Evolutionary conservation across 2,329 filamentous ascomycete genomes (phyloP), one percentile per base, ranked within the genome.

Genomic region (Simplicillium sp.): DNA sequence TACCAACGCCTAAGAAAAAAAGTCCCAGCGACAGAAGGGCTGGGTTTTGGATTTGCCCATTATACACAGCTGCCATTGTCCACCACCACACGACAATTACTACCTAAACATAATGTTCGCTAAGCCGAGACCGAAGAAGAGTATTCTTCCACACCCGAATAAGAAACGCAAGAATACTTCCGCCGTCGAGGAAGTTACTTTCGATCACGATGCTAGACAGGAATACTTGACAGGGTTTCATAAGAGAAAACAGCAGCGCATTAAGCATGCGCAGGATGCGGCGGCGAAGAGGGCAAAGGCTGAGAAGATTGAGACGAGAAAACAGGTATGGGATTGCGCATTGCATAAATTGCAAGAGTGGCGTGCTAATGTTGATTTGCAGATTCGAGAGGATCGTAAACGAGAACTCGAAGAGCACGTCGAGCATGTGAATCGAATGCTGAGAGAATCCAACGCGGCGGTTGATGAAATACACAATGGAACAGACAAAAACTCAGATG

Each of bases 171-270:
- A 84, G 59, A 60, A 62, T 46, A 56, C 71, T 12, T 67, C 70
- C 36, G 64, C 69, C 32, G 70, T 86, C 45, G 86, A 89, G 55
- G 87, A 94, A 59, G 83, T 98, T 60, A 78, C 70, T 39, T 98
- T 97, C 65, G 88, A 98, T 65, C 66, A 74, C 46, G 71, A 73
- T 46, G 85, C 85, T 36, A 82, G 92, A 48, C 69, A 84, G 48
- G 88, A 97, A 55, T 98, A 86, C 58, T 72, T 98, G 43, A 96
- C 88, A 0, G 92, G 92, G 3, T 98, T 98, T 65, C 89, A 90
- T 69, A 98, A 97, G 72, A 83, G 92, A 61, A 97, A 96, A 62
- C 67, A 85, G 40, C 84, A 87, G 59, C 77, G 92, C 31, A 80
- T 82, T 50, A 94, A 94, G 66, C 71, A 82, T 61, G 90, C 90